Base-by-base conservation (phyloP, 148 eudicot species). In the Hydrangea macrophylla region DNA sequence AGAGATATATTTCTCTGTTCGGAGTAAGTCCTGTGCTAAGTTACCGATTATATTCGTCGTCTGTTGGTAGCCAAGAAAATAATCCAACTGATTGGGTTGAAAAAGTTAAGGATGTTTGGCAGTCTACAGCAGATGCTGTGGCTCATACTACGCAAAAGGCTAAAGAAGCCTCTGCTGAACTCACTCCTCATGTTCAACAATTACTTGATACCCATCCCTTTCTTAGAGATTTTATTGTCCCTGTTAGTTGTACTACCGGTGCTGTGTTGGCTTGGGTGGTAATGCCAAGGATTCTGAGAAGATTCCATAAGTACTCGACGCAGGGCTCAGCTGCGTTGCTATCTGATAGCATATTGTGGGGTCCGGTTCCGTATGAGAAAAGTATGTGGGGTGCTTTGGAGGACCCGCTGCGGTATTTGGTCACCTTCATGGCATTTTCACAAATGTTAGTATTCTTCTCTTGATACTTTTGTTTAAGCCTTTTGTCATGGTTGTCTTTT, bases 321-420 rank as follows among this genome's bases (percentile, higher is more conserved):
- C 80, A 78, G 77, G 93, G 99, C 27, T 83, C 93, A 4, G 81
- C 86, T 79, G 79, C 84, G 18, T 68, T 95, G 55, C 73, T 91
- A 36, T 53, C 85, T 24, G 77, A 78, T 64, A 80, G 86, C 59
- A 63, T 82, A 42, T 72, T 94, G 45, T 76, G 81, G 68, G 90
- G 78, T 55, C 86, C 82, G n/a, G 88, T 91, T 23, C 88, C 93
- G 9, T 95, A 95, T 55, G 96, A 95, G 82, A 87, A 84, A 63
- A 89, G 98, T 70, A 75, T 89, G 70, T 95, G 97, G 97, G 93
- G 90, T 72, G 97, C 99, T 28, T 57, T 91, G 73, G 96, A 85
- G 76, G 90, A 69, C 77, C 99, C 99, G 10, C 65, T 87, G 64
- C 86, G 96, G 65, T 89, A 84, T 71, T 65, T 86, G 22, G 27